Percentiles rank a stretch among this genome's conserved stretches.
phyloP scores from a whole-genome alignment of 169 alveolate species.

The Plasmodium cynomolgi region DNA sequence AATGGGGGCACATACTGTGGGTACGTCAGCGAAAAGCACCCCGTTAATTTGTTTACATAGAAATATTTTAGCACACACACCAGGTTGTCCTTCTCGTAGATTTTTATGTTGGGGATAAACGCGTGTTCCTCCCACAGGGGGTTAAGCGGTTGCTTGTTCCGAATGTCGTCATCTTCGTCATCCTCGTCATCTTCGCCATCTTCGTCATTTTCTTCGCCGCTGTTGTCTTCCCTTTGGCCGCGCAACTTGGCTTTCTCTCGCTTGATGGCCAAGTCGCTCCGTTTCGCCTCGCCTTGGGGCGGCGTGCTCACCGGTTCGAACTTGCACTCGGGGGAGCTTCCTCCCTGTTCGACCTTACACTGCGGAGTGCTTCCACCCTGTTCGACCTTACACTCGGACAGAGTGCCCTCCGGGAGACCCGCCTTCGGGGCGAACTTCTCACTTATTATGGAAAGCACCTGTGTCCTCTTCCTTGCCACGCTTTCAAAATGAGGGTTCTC shows the following conservation, averaged over 20 bases:
- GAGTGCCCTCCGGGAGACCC: not conserved
- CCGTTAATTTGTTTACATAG: slow-evolving; percentile 58
- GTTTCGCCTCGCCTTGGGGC: not conserved
- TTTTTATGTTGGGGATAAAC: slow-evolving; percentile 62
- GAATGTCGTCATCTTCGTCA: not conserved
- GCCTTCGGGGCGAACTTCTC: not conserved
- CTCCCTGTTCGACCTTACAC: not conserved
- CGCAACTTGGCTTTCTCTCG: not conserved
- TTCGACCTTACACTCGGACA: not conserved
- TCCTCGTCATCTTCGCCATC: not conserved
- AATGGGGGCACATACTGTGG: slow-evolving; percentile 68
- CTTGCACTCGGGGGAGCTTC: not conserved
- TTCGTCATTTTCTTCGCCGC: not conserved
- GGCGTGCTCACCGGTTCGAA: not conserved
- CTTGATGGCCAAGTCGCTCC: not conserved
- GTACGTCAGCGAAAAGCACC: slow-evolving; percentile 53
- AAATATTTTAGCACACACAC: slow-evolving; percentile 62
- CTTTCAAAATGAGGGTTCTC: not conserved
- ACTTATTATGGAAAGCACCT: not conserved
- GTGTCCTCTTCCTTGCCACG: not conserved
- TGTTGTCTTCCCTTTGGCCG: not conserved
- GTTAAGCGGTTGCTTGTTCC: slow-evolving; percentile 48
- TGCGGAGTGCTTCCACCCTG: not conserved
- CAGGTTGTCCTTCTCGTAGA: slow-evolving; percentile 23
- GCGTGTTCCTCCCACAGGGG: slow-evolving; percentile 73